Percentiles rank a stretch among this genome's conserved stretches.
phyloP scores from a whole-genome alignment of 345 rosid species.

The Physaria fendleri region DNA sequence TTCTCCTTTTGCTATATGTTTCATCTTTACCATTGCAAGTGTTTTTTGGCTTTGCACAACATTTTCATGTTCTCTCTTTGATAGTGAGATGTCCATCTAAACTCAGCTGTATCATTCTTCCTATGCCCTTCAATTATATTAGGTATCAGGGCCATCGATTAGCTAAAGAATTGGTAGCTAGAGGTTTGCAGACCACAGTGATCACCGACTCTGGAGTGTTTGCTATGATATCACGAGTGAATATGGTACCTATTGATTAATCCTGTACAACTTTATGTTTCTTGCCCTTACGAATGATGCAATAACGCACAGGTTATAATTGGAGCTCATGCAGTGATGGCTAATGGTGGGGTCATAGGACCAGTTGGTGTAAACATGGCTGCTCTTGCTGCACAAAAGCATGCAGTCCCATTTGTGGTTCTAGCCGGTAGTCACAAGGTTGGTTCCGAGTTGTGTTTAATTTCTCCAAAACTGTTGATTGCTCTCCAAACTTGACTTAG shows the following conservation, averaged over 20 bases:
- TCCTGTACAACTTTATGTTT: neutral
- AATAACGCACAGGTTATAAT: constrained; percentile 66
- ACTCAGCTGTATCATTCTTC: neutral
- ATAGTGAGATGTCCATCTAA: neutral
- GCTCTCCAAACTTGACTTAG: neutral
- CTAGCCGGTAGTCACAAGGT: constrained; percentile 99
- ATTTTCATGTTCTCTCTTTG: neutral
- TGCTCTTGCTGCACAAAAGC: constrained; percentile 94
- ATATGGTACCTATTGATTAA: constrained; percentile 56
- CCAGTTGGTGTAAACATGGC: constrained; percentile 99
- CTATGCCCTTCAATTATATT: neutral
- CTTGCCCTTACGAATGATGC: constrained; percentile 14
- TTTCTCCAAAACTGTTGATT: neutral
- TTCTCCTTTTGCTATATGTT: neutral
- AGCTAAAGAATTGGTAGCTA: constrained; percentile 82
- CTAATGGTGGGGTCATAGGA: constrained; percentile 95
- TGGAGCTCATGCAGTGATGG: constrained; percentile 99
- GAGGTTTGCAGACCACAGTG: constrained; percentile 90
- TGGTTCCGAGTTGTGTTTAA: constrained; percentile 1
- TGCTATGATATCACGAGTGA: constrained; percentile 96
- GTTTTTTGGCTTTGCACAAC: neutral
- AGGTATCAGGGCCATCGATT: constrained; percentile 96
- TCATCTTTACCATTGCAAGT: neutral
- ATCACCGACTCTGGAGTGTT: constrained; percentile 97
- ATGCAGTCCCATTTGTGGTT: constrained; percentile 97